Base-by-base conservation (phyloP, 192 early-diverging fungal species). In the Backusella westeae region DNA sequence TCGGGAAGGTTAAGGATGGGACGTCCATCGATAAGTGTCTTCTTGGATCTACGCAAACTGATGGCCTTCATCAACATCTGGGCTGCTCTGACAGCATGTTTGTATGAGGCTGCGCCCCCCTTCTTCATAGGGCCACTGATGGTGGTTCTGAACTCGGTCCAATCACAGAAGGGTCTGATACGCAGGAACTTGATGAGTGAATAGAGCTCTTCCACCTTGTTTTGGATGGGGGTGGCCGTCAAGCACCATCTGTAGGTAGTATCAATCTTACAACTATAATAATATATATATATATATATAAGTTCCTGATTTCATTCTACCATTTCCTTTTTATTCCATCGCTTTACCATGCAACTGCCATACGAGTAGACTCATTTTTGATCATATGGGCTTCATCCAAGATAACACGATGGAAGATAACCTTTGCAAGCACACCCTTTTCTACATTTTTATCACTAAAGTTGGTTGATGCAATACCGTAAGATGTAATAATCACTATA, bases 41-140 rank as follows among this genome's bases (percentile, higher is more conserved):
- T 85, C 75, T 96, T 96, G 2, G 86, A 90, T 17, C 94, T 87
- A 12, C 94, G 86, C 19, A 96, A 75, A 70, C 84, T 82, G 12
- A 91, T 49, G 0, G 78, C 78, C 59, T 86, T 86, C 36, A 94
- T 71, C 4, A 94, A 65, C 29, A 82, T 76, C 46, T 91, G 90
- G 1, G 91, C 77, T 2, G 87, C 77, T 56, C 91, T 82, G 70
- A 92, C 79, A 1, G 79, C 87, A 9, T 70, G 15, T 4, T 26
- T 29, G n/a, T 63, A 63, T 12, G 10, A 2, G 73, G 70, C 63
- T 35, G 38, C 29, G 46, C 23, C 1, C 14, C 73, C 73, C 14
- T 14, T n/a, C 56, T 82, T 72, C 82, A 85, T 34, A 2, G 85
- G 88, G 0, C 74, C 67, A 3, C 73, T 67, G 36, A 91, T 87